Evolutionary conservation across 2,329 filamentous ascomycete species (phyloP), one percentile per base, ranked within the genome.

Genomic region (Colletotrichum sojae): DNA sequence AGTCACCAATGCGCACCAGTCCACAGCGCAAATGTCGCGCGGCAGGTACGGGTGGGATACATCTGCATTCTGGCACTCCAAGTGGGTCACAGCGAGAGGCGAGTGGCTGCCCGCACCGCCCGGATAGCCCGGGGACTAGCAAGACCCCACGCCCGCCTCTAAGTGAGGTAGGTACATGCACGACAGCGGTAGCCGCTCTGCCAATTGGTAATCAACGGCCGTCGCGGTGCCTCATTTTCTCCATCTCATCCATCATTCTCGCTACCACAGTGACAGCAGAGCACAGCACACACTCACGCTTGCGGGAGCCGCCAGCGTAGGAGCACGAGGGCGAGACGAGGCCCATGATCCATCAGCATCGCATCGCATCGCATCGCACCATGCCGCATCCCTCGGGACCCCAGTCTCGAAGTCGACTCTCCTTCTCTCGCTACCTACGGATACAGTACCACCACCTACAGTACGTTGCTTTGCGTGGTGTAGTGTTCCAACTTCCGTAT

Each of bases 81-180:
- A 43, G 40, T 43, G 40, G 40, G 31, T 36, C 31, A 36, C 31
- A 36, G 31, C 31, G 40, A 43, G 10, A 43, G 40, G 40, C 40
- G 16, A 43, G 40, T 43, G 40, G 40, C 40, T n/a, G 59, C 25
- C 62, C 31, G 67, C 46, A 68, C 70, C 31, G 67, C 46, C 70
- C 70, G 70, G 70, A 71, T 68, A 36, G 63, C 68, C 70, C 70
- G 70, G 70, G 59, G 60, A 68, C 70, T 63, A 71, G 53, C 45
- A 71, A 65, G 55, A 70, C 67, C 63, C 67, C 67, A 63, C 57
- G 59, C 25, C 64, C 64, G 49, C 16, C 54, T 46, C 40, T 57
- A 20, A 20, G 31, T 36, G 31, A 36, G 31, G 31, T 36, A 36
- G 8, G 31, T 36, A 36, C 31, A 10, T 46, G 43, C 43, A 46